phyloP scores from a whole-genome alignment of 2,329 filamentous ascomycete genomes.

The Monilinia fructigena region DNA sequence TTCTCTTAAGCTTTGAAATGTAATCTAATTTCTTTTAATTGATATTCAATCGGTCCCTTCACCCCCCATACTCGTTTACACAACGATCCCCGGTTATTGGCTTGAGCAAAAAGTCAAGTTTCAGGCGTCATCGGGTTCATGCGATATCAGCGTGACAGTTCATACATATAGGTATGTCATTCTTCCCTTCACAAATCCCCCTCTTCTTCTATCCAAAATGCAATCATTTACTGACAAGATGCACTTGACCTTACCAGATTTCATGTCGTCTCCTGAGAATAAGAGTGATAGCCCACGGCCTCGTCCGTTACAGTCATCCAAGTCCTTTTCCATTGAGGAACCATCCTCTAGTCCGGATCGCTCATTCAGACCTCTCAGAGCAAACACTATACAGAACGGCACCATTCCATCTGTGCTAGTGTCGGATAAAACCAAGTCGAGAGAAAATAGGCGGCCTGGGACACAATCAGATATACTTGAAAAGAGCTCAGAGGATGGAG shows the following conservation, averaged over 20 bases:
- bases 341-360: constrained; percentile 29
- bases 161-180: constrained; percentile 25
- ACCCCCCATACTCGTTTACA: constrained; percentile 32
- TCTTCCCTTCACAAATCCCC: constrained; percentile 14
- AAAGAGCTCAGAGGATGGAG: constrained; percentile 42
- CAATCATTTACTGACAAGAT: constrained; percentile 37
- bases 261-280: constrained; percentile 37
- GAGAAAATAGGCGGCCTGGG: constrained; percentile 30
- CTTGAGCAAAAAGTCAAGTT: constrained; percentile 36
- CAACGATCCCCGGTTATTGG: constrained; percentile 27
- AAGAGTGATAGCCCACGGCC: constrained; percentile 36
- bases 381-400: constrained; percentile 40
- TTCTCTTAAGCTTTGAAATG: constrained; percentile 28
- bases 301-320: constrained; percentile 41
- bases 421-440: constrained; percentile 26
- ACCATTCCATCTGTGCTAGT: constrained; percentile 27
- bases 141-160: constrained; percentile 30
- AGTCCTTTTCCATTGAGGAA: constrained; percentile 43
- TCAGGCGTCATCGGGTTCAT: constrained; percentile 38
- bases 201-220: constrained; percentile 22
- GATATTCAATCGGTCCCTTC: constrained; percentile 15
- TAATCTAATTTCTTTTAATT: constrained; percentile 23
- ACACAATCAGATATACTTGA: constrained; percentile 42
- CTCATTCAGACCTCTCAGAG: constrained; percentile 32
- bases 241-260: constrained; percentile 37